These are phyloP conservation scores for Kwoniella europaea DNA, from an alignment of 768 basidiomycete genomes.

Conservation along the genomic window DNA sequence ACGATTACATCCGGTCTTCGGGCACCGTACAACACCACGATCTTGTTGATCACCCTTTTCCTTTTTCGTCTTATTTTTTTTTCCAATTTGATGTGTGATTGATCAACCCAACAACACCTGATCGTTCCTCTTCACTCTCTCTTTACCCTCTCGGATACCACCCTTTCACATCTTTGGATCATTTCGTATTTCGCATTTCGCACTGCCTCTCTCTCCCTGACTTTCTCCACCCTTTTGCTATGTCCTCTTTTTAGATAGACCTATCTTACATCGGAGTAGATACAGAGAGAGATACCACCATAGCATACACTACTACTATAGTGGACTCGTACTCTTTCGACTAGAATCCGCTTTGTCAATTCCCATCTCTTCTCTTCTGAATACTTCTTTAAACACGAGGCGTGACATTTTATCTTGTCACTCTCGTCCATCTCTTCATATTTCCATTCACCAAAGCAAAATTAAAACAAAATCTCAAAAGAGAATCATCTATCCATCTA, in stretches of 20 bases:
- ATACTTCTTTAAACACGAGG: conserved; percentile 16
- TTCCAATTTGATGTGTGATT: not conserved
- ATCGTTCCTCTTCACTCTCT: conserved; percentile 1
- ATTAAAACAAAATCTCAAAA: not conserved
- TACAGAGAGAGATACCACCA: not conserved
- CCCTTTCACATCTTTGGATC: not conserved
- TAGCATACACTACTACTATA: not conserved
- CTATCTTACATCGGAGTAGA: conserved; percentile 6
- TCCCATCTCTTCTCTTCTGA: not conserved
- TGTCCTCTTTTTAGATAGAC: conserved; percentile 11
- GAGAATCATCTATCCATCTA: not conserved
- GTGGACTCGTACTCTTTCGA: not conserved
- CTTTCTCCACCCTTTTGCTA: conserved; percentile 7
- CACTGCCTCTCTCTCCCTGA: conserved; percentile 6
- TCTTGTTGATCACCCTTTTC: conserved; percentile 10
- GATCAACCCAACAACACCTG: not conserved
- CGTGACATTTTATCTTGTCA: conserved; percentile 3
- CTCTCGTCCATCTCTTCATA: not conserved
- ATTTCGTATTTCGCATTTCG: not conserved
- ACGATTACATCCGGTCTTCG: conserved; percentile 4
- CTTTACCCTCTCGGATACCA: not conserved
- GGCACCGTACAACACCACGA: not conserved
- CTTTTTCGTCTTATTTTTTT: not conserved
- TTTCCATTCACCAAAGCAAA: not conserved
- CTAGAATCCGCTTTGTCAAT: no score